Evolutionary conservation across 768 basidiomycete genomes (phyloP).

Genomic region (Sistotremastrum suecicum): DNA sequence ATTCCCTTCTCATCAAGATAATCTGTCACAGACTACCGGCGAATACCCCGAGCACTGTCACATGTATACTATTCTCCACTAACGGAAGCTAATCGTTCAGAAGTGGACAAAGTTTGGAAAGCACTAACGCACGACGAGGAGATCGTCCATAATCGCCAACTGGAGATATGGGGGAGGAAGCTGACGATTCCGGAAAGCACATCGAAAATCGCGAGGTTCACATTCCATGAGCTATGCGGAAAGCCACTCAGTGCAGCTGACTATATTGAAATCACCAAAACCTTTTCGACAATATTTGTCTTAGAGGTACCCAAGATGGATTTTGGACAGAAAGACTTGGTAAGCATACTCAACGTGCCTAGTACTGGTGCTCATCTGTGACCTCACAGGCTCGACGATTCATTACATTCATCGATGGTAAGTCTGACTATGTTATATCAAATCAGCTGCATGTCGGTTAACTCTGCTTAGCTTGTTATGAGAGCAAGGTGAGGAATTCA

Average conservation of each 20-base stretch:
- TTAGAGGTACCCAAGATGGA: constrained; percentile 82
- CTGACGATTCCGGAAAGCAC: constrained; percentile 71
- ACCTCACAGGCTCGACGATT: constrained; percentile 75
- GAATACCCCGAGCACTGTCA: constrained; percentile 83
- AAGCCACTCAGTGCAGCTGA: constrained; percentile 87
- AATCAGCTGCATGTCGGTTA: not conserved
- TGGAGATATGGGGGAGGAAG: constrained; percentile 86
- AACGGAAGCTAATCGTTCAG: constrained; percentile 42
- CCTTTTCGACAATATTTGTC: constrained; percentile 80
- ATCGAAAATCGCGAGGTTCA: constrained; percentile 68
- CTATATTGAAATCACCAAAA: constrained; percentile 85
- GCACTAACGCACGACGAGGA: constrained; percentile 49
- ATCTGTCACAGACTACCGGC: constrained; percentile 65
- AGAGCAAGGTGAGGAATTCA: constrained; percentile 49
- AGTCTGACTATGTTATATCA: constrained; percentile 14
- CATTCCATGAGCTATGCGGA: constrained; percentile 77
- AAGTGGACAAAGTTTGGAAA: constrained; percentile 75
- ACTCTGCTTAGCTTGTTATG: constrained; percentile 59
- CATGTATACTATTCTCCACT: constrained; percentile 88
- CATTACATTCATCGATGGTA: constrained; percentile 93
- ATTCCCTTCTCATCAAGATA: not conserved
- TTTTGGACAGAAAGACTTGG: constrained; percentile 75
- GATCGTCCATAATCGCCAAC: constrained; percentile 42
- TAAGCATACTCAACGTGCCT: constrained; percentile 14
- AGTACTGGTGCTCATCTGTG: not conserved